Evolutionary conservation across 1,284 basidiomycete genomes (phyloP).

Genomic region (Rhodotorula glutinis): DNA sequence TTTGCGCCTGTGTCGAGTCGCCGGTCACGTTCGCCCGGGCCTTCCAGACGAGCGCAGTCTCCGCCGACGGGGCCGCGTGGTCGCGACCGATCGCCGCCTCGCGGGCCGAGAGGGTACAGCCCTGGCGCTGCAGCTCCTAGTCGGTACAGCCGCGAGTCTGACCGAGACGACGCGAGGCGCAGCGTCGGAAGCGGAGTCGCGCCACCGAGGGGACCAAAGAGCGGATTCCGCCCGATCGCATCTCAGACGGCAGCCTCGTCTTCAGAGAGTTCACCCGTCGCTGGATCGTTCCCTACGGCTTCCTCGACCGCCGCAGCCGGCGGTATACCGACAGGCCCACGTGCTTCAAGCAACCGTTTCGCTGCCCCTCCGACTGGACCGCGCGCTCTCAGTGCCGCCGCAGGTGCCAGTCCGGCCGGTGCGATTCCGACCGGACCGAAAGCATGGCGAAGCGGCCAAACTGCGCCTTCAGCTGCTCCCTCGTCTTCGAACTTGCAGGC

Average conservation of each 20-base stretch:
- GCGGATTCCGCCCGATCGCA: constrained; percentile 12
- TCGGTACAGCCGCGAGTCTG: not conserved
- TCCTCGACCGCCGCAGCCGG: not conserved
- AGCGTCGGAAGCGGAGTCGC: not conserved
- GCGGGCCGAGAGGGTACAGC: too few relatives aligned
- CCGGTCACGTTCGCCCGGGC: not conserved
- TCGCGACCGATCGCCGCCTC: not conserved
- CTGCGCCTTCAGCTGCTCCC: not conserved
- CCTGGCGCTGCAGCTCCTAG: not conserved
- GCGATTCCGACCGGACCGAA: constrained; percentile 24
- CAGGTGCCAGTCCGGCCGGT: too few relatives aligned
- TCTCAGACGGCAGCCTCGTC: not conserved
- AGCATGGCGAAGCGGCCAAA: constrained; percentile 19
- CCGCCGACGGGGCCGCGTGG: constrained; percentile 7
- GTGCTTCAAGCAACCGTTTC: not conserved
- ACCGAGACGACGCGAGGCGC: not conserved
- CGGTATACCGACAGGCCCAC: constrained; percentile 5
- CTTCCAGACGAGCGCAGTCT: not conserved
- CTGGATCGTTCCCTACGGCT: not conserved
- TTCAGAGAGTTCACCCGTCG: not conserved
- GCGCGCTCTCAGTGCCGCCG: not conserved
- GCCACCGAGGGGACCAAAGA: not conserved
- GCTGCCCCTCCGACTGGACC: not conserved
- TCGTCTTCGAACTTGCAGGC: not conserved
- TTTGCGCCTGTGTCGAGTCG: not conserved